Evolutionary conservation across 371 early-diverging fungal genomes (phyloP).

Genomic region (Caulochytrium protostelioides): DNA sequence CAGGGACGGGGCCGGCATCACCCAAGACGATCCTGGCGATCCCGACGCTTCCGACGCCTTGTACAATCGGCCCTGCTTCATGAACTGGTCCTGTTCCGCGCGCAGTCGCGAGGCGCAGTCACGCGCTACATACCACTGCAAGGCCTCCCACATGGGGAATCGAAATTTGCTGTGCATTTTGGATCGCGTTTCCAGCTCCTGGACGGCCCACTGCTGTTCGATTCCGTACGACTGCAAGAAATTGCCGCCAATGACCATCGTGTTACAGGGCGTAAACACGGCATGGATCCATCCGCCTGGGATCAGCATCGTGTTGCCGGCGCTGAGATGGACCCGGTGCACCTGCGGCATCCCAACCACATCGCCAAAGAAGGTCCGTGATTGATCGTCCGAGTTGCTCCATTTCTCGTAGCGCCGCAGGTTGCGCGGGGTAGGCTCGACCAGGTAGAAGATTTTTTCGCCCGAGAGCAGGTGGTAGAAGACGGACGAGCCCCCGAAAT

Average conservation of each 20-base stretch:
- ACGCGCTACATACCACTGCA: too few species aligned
- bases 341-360: slow-evolving; percentile 43
- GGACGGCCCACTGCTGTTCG: too few species aligned
- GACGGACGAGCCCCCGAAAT: slow-evolving; percentile 74
- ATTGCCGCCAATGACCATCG: slow-evolving; percentile 81
- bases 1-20: too few species aligned
- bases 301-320: slow-evolving; percentile 73
- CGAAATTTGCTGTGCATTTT: too few species aligned
- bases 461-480: slow-evolving; percentile 63
- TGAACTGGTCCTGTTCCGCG: too few species aligned
- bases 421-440: slow-evolving; percentile 58
- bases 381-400: slow-evolving; percentile 63
- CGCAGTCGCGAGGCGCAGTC: too few species aligned
- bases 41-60: too few species aligned
- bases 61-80: too few species aligned
- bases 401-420: slow-evolving; percentile 66
- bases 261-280: slow-evolving; percentile 62
- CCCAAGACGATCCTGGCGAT: too few species aligned
- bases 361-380: slow-evolving; percentile 52
- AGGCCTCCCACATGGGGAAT: too few species aligned
- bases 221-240: too few species aligned
- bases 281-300: slow-evolving; percentile 92
- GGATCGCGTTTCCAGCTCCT: too few species aligned
- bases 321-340: slow-evolving; percentile 37
- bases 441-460: slow-evolving; percentile 63